phyloP scores from a whole-genome alignment of 169 alveolate genomes.

The Eimeria acervulina region DNA sequence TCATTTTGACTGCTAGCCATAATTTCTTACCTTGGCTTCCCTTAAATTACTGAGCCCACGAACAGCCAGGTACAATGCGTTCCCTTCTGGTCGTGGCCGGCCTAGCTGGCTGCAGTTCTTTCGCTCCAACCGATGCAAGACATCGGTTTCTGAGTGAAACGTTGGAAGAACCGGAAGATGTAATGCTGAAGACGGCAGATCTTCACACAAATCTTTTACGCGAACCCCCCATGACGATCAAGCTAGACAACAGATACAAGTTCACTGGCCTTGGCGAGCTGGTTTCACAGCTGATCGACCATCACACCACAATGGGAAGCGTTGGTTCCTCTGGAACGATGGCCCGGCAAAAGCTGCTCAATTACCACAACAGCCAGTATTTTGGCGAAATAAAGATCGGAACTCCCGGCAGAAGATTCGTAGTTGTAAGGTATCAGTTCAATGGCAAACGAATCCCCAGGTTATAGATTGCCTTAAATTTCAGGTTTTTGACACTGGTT shows the following conservation, averaged over 20 bases:
- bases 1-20: constrained; percentile 73
- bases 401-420: constrained; percentile 92
- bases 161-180: constrained; percentile 70
- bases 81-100: constrained; percentile 79
- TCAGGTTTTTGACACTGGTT: constrained; percentile 94
- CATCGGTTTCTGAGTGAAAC: constrained; percentile 74
- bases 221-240: constrained; percentile 74
- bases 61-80: constrained; percentile 77
- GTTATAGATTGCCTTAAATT: background rate
- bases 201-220: constrained; percentile 65
- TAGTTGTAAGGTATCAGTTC: constrained; percentile 88
- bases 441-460: background rate
- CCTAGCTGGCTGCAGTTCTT: constrained; percentile 64
- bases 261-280: constrained; percentile 80
- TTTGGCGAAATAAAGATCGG: constrained; percentile 94
- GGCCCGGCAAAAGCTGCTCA: constrained; percentile 89
- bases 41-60: constrained; percentile 40
- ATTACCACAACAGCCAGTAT: constrained; percentile 95
- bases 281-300: constrained; percentile 80
- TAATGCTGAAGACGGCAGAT: constrained; percentile 73
- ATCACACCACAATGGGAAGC: constrained; percentile 74
- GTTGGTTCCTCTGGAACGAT: constrained; percentile 77
- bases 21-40: constrained; percentile 77
- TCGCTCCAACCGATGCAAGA: constrained; percentile 63
- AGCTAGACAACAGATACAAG: constrained; percentile 78